phyloP scores from a whole-genome alignment of 2,329 filamentous ascomycete species.

The Penicillium decumbens region DNA sequence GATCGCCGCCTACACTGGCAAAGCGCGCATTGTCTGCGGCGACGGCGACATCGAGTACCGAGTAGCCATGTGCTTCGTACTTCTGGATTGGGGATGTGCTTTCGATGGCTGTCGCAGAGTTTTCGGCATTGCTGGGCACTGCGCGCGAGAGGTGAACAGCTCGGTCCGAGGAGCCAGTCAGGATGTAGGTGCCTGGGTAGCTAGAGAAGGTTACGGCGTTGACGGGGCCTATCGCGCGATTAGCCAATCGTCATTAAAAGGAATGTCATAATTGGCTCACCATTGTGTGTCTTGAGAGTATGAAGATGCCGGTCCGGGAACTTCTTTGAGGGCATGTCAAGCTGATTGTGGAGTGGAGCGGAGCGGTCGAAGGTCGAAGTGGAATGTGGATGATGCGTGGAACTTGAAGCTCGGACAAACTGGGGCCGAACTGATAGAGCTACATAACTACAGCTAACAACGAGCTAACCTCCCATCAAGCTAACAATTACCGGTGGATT shows the following conservation, averaged over 20 bases:
- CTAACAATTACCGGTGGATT: neutral
- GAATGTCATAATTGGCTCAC: slow-evolving; percentile 18
- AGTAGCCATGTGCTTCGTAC: slow-evolving; percentile 87
- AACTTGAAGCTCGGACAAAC: slow-evolving; percentile 12
- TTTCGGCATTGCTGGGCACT: slow-evolving; percentile 39
- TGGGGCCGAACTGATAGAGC: slow-evolving; percentile 3
- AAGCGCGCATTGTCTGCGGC: slow-evolving; percentile 74
- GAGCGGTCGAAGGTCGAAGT: neutral
- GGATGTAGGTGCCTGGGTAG: slow-evolving; percentile 68
- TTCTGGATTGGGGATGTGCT: slow-evolving; percentile 67
- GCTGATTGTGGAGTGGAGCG: neutral
- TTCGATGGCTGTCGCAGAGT: slow-evolving; percentile 26
- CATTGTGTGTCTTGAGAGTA: slow-evolving; percentile 44
- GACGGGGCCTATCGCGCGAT: slow-evolving; percentile 55
- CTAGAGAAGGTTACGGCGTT: slow-evolving; percentile 70
- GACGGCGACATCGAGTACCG: slow-evolving; percentile 76
- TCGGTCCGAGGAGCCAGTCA: slow-evolving; percentile 82
- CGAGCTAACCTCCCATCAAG: too few relatives aligned
- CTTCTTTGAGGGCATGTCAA: slow-evolving; percentile 22
- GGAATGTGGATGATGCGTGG: neutral
- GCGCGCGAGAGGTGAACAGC: slow-evolving; percentile 78
- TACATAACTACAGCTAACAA: neutral
- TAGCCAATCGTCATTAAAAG: neutral
- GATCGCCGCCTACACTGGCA: slow-evolving; percentile 82
- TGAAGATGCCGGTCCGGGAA: slow-evolving; percentile 42